phyloP scores from a whole-genome alignment of 805 yeast genomes.

The Cyberlindnera xylosilytica region DNA sequence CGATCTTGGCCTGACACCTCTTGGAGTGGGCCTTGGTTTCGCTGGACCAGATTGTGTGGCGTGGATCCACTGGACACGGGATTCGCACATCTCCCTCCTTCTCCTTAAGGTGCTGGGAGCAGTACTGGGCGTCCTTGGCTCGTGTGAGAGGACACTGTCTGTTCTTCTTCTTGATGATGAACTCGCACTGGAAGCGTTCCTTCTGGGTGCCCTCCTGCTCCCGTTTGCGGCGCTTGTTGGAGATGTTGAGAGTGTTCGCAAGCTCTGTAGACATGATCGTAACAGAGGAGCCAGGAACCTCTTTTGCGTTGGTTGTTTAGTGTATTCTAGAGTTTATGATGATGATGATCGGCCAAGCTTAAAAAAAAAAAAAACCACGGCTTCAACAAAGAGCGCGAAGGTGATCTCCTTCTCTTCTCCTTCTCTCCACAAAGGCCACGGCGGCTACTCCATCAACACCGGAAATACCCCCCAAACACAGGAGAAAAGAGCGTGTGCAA shows the following conservation, averaged over 20 bases:
- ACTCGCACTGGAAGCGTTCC: slow-evolving; percentile 41
- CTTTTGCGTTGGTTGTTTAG: no score
- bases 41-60: slow-evolving; percentile 67
- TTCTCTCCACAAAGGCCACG: no score
- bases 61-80: slow-evolving; percentile 74
- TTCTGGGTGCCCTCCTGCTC: slow-evolving; percentile 13
- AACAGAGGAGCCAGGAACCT: no score
- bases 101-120: slow-evolving; percentile 56
- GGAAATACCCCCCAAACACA: neutral
- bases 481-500: no score
- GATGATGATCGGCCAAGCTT: no score
- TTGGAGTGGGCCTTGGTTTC: slow-evolving; percentile 53
- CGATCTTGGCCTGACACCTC: slow-evolving; percentile 52
- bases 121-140: slow-evolving; percentile 43
- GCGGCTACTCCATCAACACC: no score
- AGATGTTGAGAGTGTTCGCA: neutral
- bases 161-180: slow-evolving; percentile 44
- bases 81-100: slow-evolving; percentile 40
- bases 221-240: slow-evolving; percentile 11
- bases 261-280: no score
- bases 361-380: no score
- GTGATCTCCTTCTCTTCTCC: no score
- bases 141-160: slow-evolving; percentile 63
- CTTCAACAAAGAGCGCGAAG: no score
- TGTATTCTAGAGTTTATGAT: no score